Evolutionary conservation across 1,284 basidiomycete genomes (phyloP).

Genomic region (Rhodotorula sp.): DNA sequence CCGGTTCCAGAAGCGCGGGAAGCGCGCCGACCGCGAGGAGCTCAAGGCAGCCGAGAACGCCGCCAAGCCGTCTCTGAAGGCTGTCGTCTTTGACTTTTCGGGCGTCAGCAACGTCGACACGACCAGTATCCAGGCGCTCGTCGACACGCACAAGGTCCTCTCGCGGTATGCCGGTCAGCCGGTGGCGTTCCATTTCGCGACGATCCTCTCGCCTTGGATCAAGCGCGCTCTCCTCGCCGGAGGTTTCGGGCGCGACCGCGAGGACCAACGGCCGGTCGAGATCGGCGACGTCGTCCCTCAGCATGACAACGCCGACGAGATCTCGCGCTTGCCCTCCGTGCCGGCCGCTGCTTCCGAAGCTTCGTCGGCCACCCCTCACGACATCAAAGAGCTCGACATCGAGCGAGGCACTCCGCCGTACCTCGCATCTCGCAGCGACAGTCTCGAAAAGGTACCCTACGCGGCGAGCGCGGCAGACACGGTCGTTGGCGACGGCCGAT

Average conservation of each 20-base stretch:
- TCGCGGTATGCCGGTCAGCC: conserved; percentile 80
- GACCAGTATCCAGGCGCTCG: conserved; percentile 85
- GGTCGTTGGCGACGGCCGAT: conserved; percentile 13
- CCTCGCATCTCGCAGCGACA: conserved; percentile 19
- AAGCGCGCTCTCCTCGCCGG: conserved; percentile 76
- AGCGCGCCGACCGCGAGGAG: conserved; percentile 28
- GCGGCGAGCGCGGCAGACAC: conserved; percentile 48
- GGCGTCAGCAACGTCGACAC: conserved; percentile 71
- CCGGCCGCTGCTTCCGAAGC: conserved; percentile 19
- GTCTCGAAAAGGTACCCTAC: conserved; percentile 37
- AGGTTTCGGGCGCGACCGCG: conserved; percentile 66
- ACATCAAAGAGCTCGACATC: conserved; percentile 35
- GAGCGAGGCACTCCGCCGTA: conserved; percentile 3
- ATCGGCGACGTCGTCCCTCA: conserved; percentile 68
- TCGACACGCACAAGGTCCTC: conserved; percentile 82
- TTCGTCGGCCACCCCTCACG: conserved; percentile 2
- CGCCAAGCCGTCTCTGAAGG: conserved; percentile 67
- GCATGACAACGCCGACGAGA: conserved; percentile 29
- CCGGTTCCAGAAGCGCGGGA: conserved; percentile 49
- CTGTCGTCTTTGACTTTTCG: conserved; percentile 89
- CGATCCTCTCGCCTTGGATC: conserved; percentile 86
- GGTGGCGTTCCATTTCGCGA: conserved; percentile 84
- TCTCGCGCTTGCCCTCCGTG: conserved; percentile 9
- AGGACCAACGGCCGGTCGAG: conserved; percentile 58
- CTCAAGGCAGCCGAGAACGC: conserved; percentile 56